Conservation (phyloP, 2,329 filamentous ascomycete species). For the Thelonectria olida region DNA sequence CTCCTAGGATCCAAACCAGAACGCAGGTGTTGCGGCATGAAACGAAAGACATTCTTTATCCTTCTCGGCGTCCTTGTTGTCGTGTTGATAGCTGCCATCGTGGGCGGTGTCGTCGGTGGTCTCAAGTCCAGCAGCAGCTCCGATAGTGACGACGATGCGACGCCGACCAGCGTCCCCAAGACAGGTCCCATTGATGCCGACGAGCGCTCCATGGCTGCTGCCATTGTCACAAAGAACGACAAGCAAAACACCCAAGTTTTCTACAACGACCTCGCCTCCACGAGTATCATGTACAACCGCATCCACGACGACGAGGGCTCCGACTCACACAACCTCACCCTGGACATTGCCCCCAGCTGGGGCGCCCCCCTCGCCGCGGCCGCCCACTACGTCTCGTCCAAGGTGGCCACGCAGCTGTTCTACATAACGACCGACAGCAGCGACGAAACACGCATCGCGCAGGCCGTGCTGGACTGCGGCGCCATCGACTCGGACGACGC, state of each 20-base stretch:
- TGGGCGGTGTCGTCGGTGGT: conserved; percentile 30
- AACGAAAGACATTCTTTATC: conserved; percentile 28
- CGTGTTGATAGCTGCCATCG: conserved; percentile 28
- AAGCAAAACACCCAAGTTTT: conserved; percentile 29
- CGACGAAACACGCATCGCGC: conserved; percentile 23
- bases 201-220: conserved; percentile 23
- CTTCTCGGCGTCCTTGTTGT: conserved; percentile 18
- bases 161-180: conserved; percentile 1
- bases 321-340: conserved; percentile 19
- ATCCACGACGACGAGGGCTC: conserved; percentile 19
- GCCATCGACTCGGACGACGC: conserved; percentile 13
- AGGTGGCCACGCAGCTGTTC: conserved; percentile 22
- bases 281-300: conserved; percentile 25
- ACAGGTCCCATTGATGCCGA: conserved; percentile 28
- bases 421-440: conserved; percentile 24
- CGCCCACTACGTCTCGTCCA: conserved; percentile 8
- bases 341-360: conserved; percentile 29
- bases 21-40: conserved; percentile 27
- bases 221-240: conserved; percentile 17
- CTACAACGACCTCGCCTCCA: conserved; percentile 33
- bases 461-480: conserved; percentile 26
- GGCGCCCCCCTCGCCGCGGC: conserved; percentile 31
- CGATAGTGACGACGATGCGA: background rate
- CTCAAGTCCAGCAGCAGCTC: conserved; percentile 3
- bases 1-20: background rate